Evolutionary conservation across 2,329 filamentous ascomycete genomes (phyloP).

Genomic region (Rasamsonia emersonii): DNA sequence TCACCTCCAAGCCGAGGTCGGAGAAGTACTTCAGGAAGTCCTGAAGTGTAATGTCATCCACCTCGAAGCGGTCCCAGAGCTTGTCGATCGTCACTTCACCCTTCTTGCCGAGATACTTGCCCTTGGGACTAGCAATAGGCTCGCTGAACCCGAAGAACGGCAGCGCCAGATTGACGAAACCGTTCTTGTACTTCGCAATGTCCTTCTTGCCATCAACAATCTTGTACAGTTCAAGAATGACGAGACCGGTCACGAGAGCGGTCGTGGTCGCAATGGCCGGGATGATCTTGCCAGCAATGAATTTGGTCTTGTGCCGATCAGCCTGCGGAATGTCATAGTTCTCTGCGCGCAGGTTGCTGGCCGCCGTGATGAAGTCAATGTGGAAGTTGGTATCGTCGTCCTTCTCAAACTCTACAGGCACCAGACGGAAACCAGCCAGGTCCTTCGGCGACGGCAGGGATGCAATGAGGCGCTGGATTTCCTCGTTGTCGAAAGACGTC

Average conservation of each 20-base stretch:
- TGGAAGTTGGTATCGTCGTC: conserved; percentile 97
- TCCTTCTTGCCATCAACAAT: conserved; percentile 93
- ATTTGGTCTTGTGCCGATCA: conserved; percentile 96
- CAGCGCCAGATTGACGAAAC: conserved; percentile 90
- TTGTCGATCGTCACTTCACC: conserved; percentile 80
- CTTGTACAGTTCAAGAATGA: conserved; percentile 92
- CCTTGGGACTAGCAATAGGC: conserved; percentile 88
- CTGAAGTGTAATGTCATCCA: conserved; percentile 72
- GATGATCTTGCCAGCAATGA: conserved; percentile 99
- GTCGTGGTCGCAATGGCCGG: conserved; percentile 97
- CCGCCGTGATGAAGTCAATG: conserved; percentile 97
- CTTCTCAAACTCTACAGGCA: conserved; percentile 95
- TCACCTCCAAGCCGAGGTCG: conserved; percentile 69
- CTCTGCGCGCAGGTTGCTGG: conserved; percentile 89
- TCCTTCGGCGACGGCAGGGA: conserved; percentile 70
- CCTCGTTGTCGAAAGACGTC: conserved; percentile 55
- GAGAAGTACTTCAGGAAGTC: conserved; percentile 79
- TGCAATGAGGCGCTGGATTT: conserved; percentile 62
- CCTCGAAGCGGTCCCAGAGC: conserved; percentile 95
- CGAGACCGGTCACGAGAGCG: conserved; percentile 85
- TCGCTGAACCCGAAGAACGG: conserved; percentile 99
- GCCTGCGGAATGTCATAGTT: conserved; percentile 96
- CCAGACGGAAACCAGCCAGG: conserved; percentile 78
- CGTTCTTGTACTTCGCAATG: conserved; percentile 98
- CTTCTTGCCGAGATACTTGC: conserved; percentile 71